These are phyloP conservation scores for Kuraishia hungarica DNA, from an alignment of 805 yeast genomes.

Conservation along the genomic window DNA sequence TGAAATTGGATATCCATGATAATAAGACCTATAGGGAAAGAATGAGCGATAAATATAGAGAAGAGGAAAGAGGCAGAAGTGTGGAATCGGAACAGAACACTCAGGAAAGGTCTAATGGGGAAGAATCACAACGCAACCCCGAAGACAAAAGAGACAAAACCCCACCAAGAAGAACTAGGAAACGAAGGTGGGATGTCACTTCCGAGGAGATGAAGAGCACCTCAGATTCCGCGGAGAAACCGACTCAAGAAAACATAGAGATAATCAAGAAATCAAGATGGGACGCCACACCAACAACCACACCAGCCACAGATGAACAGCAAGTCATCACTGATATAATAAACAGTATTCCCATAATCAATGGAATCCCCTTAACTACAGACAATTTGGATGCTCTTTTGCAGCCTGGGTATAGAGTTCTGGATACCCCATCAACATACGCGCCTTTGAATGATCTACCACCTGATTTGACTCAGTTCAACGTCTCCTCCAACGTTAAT, in stretches of 20 bases:
- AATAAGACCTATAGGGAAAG: constrained; percentile 30
- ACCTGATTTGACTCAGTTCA: constrained; percentile 25
- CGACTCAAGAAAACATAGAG: constrained; percentile 3
- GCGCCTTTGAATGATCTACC: constrained; percentile 24
- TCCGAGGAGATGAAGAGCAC: constrained; percentile 23
- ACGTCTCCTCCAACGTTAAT: constrained; percentile 15
- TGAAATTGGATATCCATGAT: constrained; percentile 2
- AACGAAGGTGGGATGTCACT: constrained; percentile 38
- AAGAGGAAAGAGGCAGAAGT: constrained; percentile 23
- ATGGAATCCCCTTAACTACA: constrained; percentile 32
- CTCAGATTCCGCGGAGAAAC: constrained; percentile 7
- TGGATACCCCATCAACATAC: constrained; percentile 37
- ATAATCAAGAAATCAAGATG: constrained; percentile 12
- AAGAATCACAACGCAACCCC: constrained; percentile 7
- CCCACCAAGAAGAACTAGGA: constrained; percentile 14
- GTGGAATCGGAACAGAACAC: constrained; percentile 5
- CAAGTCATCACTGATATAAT: background rate
- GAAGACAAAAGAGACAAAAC: constrained; percentile 7
- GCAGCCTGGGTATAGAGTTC: constrained; percentile 40
- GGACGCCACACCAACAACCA: constrained; percentile 15
- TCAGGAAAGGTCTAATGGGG: constrained; percentile 14
- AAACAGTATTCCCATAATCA: constrained; percentile 16
- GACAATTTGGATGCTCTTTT: constrained; percentile 37
- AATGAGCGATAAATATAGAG: constrained; percentile 31
- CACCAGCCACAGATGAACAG: background rate